Base-by-base conservation (phyloP, 345 rosid species). In the Eucalyptus grandis region DNA sequence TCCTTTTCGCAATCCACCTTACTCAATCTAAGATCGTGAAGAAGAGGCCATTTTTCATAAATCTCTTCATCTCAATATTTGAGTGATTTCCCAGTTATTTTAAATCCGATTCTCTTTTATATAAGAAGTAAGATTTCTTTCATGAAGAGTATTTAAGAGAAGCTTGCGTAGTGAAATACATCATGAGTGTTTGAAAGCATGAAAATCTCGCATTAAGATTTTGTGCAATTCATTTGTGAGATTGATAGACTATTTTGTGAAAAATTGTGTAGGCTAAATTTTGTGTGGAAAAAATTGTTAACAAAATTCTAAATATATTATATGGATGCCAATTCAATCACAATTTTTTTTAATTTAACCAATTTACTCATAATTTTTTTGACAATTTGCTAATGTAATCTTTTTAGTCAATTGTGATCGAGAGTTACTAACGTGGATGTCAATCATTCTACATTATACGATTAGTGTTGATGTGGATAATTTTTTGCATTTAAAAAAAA, bases 381-480 rank as follows among this genome's bases (percentile, higher is more conserved):
- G 1, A 62, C 31, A 6, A 62, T 62, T 62, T 30, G 69, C 8
- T 27, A 62, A 62, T 13, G 17, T 30, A 13, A 14, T 62, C 4
- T 1, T 62, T 62, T 4, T 13, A 11, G 69, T 30, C 16, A 30
- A 30, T 62, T 27, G n/a, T 27, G 16, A 30, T 13, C 2, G 0
- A 27, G 2, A 60, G n/a, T 62, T 27, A 30, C 9, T 6, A 0
- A 30, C 1, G 0, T 13, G 2, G 2, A 27, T 30, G 2, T 14
- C 4, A 30, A 14, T 62, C 8, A 13, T 62, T 30, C 0, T 62
- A 27, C 2, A 0, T 58, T 7, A 27, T 12, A 62, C 1, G 1
- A 0, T 6, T 0, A 27, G 1, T 30, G 14, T 0, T 62, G 31
- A 62, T 12, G 4, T 62, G 2, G 34, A 62, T 0, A 30, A 62